Conservation (phyloP, 1,284 basidiomycete genomes). For the Fomes fomentarius region DNA sequence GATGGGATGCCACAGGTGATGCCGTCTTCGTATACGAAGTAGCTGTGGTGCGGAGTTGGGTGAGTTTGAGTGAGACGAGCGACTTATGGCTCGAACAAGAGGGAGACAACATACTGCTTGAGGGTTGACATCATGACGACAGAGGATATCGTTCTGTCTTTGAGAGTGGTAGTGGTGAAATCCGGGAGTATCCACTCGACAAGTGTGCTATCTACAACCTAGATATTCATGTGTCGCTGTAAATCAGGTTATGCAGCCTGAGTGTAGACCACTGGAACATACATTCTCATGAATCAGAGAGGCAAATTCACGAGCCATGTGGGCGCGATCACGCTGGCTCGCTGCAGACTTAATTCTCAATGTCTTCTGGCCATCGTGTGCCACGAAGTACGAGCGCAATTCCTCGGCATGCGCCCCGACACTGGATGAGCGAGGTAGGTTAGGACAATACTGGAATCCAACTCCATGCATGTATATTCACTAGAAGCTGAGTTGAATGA, state of each 20-base stretch:
- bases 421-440: conserved; percentile 1
- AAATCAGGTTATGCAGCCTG: conserved; percentile 33
- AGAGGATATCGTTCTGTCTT: conserved; percentile 42
- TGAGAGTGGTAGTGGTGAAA: conserved; percentile 49
- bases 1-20: conserved; percentile 48
- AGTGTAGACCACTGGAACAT: background rate
- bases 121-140: conserved; percentile 50
- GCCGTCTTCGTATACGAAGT: conserved; percentile 38
- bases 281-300: conserved; percentile 20
- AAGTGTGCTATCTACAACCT: conserved; percentile 39
- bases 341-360: too few relatives aligned
- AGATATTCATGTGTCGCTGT: background rate
- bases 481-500: conserved; percentile 33
- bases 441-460: too few relatives aligned
- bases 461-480: too few relatives aligned
- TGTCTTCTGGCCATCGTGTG: conserved; percentile 40
- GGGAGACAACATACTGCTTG: conserved; percentile 28
- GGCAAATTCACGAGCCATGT: conserved; percentile 38
- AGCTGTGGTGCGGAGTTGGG: conserved; percentile 17
- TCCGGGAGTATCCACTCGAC: conserved; percentile 47
- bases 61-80: too few relatives aligned
- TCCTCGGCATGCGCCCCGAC: conserved; percentile 45
- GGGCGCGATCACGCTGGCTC: too few relatives aligned
- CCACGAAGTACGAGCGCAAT: conserved; percentile 43
- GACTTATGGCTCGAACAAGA: background rate